Evolutionary conservation across 345 rosid genomes (phyloP), one percentile per base, ranked within the genome.

Genomic region (Alliaria petiolata): DNA sequence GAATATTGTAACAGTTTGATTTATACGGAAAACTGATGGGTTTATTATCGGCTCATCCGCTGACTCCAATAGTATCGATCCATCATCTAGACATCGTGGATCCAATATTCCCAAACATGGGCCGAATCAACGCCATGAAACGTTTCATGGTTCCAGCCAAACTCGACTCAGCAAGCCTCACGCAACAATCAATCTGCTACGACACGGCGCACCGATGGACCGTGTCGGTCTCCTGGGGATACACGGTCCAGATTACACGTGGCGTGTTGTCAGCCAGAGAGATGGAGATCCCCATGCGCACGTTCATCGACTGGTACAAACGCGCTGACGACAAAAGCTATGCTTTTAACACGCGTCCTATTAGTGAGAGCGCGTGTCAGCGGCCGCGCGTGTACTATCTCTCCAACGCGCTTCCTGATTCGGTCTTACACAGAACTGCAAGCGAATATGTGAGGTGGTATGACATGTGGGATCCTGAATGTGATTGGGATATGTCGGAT

Each of bases 181-280:
- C 82, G 45, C 98, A 93, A 22, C 93, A 89, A 33, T 83, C 97
- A 20, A 77, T 89, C 1, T 90, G 96, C 78, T 87, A 93, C 42
- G 92, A 87, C 71, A 20, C 22, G 12, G 25, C 60, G 20, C 75
- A 82, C 36, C 63, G 57, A 35, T 89, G 98, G 98, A 89, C 92
- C 0, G 67, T 89, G 20, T 89, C 96, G 0, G 85, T 90, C 9
- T 84, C 96, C 0, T 90, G 98, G 98, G 96, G 98, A n/a, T 89
- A 81, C 51, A 75, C 87, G 0, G 87, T 89, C 22, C 92, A 87
- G 25, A 75, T 93, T 5, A 62, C 39, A 22, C 82, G 87, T 0
- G 91, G 88, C 22, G 81, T 83, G 25, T 5, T 83, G 44, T 20
- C 78, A 4, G 86, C 87, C 0, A 77, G 86, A 36, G 86, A 85